Evolutionary conservation across 305 asterid genomes (phyloP).

Genomic region (Rubia balearica): DNA sequence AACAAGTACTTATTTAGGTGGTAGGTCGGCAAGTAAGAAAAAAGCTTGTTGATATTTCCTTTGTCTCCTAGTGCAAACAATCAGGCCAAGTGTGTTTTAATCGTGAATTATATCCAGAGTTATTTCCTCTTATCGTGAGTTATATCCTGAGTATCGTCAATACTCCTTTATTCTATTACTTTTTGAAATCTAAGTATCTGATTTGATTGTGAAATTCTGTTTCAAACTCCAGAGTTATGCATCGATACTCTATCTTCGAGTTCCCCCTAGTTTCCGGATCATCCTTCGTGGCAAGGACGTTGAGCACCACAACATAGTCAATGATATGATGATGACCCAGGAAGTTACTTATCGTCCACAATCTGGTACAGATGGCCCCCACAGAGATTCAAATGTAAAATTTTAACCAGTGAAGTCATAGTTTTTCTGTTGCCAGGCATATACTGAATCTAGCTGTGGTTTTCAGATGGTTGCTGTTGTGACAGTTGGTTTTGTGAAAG

Average conservation of each 20-base stretch:
- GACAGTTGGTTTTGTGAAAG: slow-evolving; percentile 95
- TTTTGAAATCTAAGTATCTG: background rate
- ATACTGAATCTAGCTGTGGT: slow-evolving; percentile 18
- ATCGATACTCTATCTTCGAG: slow-evolving; percentile 87
- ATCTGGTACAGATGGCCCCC: slow-evolving; percentile 61
- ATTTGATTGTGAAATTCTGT: background rate
- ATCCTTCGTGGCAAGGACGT: slow-evolving; percentile 90
- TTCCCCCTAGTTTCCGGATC: slow-evolving; percentile 74
- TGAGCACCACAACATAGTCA: slow-evolving; percentile 89
- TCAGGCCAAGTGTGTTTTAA: background rate
- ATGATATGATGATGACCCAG: slow-evolving; percentile 98
- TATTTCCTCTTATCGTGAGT: background rate
- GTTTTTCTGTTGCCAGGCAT: slow-evolving; percentile 13
- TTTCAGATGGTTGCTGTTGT: slow-evolving; percentile 81
- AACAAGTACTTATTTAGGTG: background rate
- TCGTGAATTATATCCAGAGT: background rate
- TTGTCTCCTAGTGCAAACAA: background rate
- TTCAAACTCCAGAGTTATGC: slow-evolving; percentile 73
- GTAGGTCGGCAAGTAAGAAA: background rate
- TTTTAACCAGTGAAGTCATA: slow-evolving; percentile 10
- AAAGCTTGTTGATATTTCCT: background rate
- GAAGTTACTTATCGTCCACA: slow-evolving; percentile 90
- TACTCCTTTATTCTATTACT: background rate
- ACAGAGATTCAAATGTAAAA: slow-evolving; percentile 60
- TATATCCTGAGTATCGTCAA: background rate